Evolutionary conservation across 345 rosid genomes (phyloP).

Genomic region (Tarenaya hassleriana): DNA sequence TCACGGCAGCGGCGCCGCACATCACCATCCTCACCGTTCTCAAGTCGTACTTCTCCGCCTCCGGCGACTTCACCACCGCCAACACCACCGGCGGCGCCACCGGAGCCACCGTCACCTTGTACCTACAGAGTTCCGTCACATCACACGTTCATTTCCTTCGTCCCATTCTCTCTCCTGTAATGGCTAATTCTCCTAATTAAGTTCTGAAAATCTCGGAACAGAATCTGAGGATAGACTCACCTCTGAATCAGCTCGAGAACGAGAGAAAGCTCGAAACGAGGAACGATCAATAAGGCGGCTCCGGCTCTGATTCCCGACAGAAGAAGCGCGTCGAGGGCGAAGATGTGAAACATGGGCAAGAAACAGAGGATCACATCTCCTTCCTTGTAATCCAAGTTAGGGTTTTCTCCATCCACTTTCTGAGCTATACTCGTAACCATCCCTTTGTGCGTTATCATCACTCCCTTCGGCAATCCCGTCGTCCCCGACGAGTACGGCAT

Average conservation of each 20-base stretch:
- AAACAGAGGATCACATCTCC: constrained; percentile 71
- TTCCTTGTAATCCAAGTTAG: constrained; percentile 52
- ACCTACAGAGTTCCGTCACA: too few relatives aligned
- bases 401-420: constrained; percentile 91
- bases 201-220: neutral
- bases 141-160: too few relatives aligned
- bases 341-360: constrained; percentile 78
- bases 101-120: constrained; percentile 66
- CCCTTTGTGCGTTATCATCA: constrained; percentile 78
- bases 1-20: constrained; percentile 82
- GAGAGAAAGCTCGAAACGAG: constrained; percentile 50
- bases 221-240: neutral
- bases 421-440: constrained; percentile 78
- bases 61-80: constrained; percentile 52
- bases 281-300: constrained; percentile 69
- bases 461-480: constrained; percentile 91
- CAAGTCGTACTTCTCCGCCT: constrained; percentile 51
- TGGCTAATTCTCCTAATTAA: too few relatives aligned
- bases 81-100: constrained; percentile 77
- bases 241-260: constrained; percentile 52
- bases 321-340: constrained; percentile 56
- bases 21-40: constrained; percentile 56
- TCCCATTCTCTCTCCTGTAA: too few relatives aligned
- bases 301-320: constrained; percentile 73
- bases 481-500: constrained; percentile 93